Evolutionary conservation across 1,139 yeast species (phyloP).

Genomic region (Suhomyces panamericanus): DNA sequence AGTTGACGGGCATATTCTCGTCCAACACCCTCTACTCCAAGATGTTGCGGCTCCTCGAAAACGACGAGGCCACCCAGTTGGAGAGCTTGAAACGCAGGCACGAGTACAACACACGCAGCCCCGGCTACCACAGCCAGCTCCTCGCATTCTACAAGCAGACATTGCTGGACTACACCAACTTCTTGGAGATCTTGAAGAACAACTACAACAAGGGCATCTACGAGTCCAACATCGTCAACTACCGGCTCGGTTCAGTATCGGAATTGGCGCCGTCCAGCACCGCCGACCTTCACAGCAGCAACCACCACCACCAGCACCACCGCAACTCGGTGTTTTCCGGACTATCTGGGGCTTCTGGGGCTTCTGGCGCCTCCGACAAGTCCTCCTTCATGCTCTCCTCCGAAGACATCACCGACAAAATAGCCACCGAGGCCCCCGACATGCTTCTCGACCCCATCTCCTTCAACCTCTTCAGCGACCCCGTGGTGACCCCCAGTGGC

Average conservation of each 20-base stretch:
- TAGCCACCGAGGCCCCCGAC: slow-evolving; percentile 40
- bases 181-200: slow-evolving; percentile 25
- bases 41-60: slow-evolving; percentile 21
- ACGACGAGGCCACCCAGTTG: slow-evolving; percentile 19
- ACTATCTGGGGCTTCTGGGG: too few relatives aligned
- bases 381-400: not conserved
- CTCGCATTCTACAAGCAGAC: slow-evolving; percentile 19
- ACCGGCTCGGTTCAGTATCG: slow-evolving; percentile 7
- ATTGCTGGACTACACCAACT: slow-evolving; percentile 21
- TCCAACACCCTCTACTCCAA: slow-evolving; percentile 20
- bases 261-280: slow-evolving; percentile 1
- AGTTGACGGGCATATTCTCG: slow-evolving; percentile 19
- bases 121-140: slow-evolving; percentile 18
- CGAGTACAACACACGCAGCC: slow-evolving; percentile 13
- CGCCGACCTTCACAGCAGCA: not conserved
- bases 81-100: slow-evolving; percentile 14
- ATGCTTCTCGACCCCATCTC: slow-evolving; percentile 49
- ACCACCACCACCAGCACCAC: not conserved
- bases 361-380: slow-evolving; percentile 1
- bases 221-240: slow-evolving; percentile 14
- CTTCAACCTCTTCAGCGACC: slow-evolving; percentile 44
- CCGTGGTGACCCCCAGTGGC: slow-evolving; percentile 53
- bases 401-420: slow-evolving; percentile 10
- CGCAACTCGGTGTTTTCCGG: slow-evolving; percentile 2
- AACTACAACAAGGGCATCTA: slow-evolving; percentile 22